These are phyloP conservation scores for Coemansia nantahalensis DNA, from an alignment of 192 early-diverging fungal genomes.

Conservation along the genomic window DNA sequence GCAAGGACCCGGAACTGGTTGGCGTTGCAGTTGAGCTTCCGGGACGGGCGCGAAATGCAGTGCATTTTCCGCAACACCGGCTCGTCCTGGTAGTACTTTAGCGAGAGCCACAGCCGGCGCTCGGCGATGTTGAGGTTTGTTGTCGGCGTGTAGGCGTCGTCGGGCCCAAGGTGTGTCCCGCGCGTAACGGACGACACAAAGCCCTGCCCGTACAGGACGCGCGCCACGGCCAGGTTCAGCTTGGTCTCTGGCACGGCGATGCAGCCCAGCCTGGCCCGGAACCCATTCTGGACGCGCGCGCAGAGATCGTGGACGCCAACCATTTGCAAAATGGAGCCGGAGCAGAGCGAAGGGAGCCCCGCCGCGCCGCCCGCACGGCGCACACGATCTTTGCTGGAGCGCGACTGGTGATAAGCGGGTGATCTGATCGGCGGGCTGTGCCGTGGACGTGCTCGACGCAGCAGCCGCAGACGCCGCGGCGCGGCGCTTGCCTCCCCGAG, in stretches of 20 bases:
- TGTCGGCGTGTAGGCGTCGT: slow-evolving; percentile 65
- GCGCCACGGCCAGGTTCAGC: slow-evolving; percentile 78
- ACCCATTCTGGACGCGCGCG: slow-evolving; percentile 89
- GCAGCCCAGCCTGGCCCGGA: slow-evolving; percentile 70
- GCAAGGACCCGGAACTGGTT: slow-evolving; percentile 76
- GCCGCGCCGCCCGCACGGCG: too few relatives aligned
- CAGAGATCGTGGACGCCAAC: slow-evolving; percentile 80
- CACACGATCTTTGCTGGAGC: too few relatives aligned
- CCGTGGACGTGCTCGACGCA: too few relatives aligned
- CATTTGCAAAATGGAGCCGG: slow-evolving; percentile 48
- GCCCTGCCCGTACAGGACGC: slow-evolving; percentile 89
- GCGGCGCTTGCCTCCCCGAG: too few relatives aligned
- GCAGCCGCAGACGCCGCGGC: too few relatives aligned
- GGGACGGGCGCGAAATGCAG: slow-evolving; percentile 82
- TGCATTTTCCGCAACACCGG: slow-evolving; percentile 79
- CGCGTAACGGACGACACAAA: slow-evolving; percentile 76
- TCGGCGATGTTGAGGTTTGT: slow-evolving; percentile 81
- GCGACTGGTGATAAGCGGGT: too few relatives aligned
- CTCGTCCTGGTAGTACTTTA: slow-evolving; percentile 86
- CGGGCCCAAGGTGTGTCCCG: slow-evolving; percentile 79
- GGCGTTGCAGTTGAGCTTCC: slow-evolving; percentile 76
- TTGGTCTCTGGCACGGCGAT: slow-evolving; percentile 89
- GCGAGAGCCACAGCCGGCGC: slow-evolving; percentile 86
- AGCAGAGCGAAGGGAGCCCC: too few relatives aligned
- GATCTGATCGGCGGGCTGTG: too few relatives aligned